Evolutionary conservation across 441 rosid species (phyloP), one percentile per base, ranked within the genome.

Genomic region (Jatropha multifida): DNA sequence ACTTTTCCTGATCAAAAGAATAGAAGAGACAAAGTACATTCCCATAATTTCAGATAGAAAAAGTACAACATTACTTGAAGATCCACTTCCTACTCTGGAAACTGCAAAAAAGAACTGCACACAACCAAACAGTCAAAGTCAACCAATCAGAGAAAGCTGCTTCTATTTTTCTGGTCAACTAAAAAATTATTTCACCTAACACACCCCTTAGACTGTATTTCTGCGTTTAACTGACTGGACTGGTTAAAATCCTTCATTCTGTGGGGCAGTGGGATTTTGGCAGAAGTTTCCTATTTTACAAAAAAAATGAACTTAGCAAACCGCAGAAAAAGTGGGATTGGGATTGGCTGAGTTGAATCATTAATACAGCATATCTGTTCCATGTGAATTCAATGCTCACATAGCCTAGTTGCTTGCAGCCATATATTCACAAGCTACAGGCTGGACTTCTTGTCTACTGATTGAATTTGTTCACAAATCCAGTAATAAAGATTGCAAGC

Each of bases 41-140:
- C 99, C 99, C 99, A 97, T 97, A 69, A 94, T 94, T 83, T 97
- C 99, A 0, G 99, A 92, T 42, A 94, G 88, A 78, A 97, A 97
- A 61, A 93, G 98, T 68, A 97, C 98, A 72, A 94, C 97, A 10
- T 94, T 94, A 90, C 99, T 97, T 72, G 98, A 97, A 70, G 99
- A 97, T 81, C 99, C 99, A 84, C 99, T 93, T 72, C 99, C 99
- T 20, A 87, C 97, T 80, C 97, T 90, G 59, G 99, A 97, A 48
- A 97, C 97, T 59, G 99, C 99, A 89, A 94, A 97, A 95, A 97
- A 94, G 83, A 94, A 97, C 99, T 97, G 88, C 84, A 86, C 18
- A 61, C 48, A 78, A 63, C 82, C 78, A 85, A 71, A 75, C 62
- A 71, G 59, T 58, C 63, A 17, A 83, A 78, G 83, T 83, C 74